phyloP scores from a whole-genome alignment of 2,329 filamentous ascomycete species.

The Leptographium procerum region DNA sequence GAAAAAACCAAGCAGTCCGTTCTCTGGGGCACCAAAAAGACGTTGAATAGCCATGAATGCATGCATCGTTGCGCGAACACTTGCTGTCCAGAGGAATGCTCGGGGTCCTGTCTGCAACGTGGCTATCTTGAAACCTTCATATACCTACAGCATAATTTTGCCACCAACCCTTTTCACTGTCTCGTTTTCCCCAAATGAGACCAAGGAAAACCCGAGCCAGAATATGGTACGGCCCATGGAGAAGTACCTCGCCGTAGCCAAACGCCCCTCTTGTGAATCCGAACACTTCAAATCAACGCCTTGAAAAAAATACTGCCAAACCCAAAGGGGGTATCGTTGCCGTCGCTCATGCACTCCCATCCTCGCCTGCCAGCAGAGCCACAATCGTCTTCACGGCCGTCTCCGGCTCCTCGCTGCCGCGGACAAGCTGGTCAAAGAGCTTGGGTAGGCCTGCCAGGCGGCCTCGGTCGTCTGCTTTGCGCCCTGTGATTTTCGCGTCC shows the following conservation, averaged over 20 bases:
- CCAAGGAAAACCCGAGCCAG: neutral
- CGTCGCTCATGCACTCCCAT: neutral
- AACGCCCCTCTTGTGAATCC: neutral
- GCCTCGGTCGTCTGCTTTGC: constrained; percentile 43
- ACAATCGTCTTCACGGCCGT: constrained; percentile 48
- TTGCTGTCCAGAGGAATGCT: neutral
- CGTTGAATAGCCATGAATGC: neutral
- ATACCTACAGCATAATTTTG: neutral
- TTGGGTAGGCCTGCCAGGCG: constrained; percentile 45
- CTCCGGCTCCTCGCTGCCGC: constrained; percentile 41
- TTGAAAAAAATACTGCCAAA: neutral
- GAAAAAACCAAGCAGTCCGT: neutral
- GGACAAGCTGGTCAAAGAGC: constrained; percentile 49
- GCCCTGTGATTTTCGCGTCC: constrained; percentile 45
- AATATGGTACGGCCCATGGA: neutral
- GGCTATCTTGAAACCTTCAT: no score
- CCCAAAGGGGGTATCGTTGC: neutral
- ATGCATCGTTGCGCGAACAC: neutral
- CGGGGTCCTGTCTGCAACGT: neutral
- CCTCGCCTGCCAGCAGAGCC: constrained; percentile 43
- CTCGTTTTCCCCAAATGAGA: neutral
- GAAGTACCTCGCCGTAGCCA: neutral
- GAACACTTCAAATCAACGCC: neutral
- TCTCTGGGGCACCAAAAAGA: neutral
- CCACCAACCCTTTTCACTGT: neutral